These are phyloP conservation scores for Zalaria sp. DNA, from an alignment of 2,329 filamentous ascomycete species.

Conservation along the genomic window DNA sequence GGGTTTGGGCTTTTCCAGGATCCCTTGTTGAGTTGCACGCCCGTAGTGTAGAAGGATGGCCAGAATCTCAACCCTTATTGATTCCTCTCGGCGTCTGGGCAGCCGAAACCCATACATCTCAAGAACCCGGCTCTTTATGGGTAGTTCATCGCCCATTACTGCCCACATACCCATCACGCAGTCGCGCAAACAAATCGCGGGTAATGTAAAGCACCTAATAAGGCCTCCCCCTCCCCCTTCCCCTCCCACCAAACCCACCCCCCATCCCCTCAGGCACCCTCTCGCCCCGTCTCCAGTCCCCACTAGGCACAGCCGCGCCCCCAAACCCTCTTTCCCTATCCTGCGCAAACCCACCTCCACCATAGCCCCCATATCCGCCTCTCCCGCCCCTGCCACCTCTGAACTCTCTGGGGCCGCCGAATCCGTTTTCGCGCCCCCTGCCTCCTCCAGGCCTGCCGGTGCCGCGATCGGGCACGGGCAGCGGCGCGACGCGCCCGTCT, in stretches of 20 bases:
- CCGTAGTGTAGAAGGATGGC: too few species aligned
- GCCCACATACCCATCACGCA: too few species aligned
- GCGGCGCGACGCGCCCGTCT: slow-evolving; percentile 59
- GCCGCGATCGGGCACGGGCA: slow-evolving; percentile 32
- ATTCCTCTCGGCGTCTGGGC: too few species aligned
- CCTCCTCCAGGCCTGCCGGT: slow-evolving; percentile 15
- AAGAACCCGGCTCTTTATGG: too few species aligned
- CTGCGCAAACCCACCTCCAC: slow-evolving; percentile 1
- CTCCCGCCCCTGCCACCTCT: slow-evolving; percentile 11
- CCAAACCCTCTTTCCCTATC: slow-evolving; percentile 11
- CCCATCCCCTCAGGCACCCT: slow-evolving; percentile 15
- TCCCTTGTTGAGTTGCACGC: too few species aligned
- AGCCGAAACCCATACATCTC: too few species aligned
- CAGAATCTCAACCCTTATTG: too few species aligned
- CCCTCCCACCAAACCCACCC: slow-evolving; percentile 7
- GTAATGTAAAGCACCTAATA: background rate
- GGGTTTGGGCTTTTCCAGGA: too few species aligned
- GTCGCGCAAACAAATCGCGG: too few species aligned
- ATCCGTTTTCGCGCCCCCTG: slow-evolving; percentile 8
- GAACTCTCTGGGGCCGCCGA: slow-evolving; percentile 8
- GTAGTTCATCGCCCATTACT: too few species aligned
- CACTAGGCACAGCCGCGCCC: slow-evolving; percentile 14
- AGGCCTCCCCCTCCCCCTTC: slow-evolving; percentile 9
- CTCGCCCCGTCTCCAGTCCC: slow-evolving; percentile 26
- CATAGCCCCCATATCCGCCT: slow-evolving; percentile 9